These are phyloP conservation scores for Dactylonectria estremocensis DNA, from an alignment of 2,329 filamentous ascomycete genomes.

Conservation along the genomic window DNA sequence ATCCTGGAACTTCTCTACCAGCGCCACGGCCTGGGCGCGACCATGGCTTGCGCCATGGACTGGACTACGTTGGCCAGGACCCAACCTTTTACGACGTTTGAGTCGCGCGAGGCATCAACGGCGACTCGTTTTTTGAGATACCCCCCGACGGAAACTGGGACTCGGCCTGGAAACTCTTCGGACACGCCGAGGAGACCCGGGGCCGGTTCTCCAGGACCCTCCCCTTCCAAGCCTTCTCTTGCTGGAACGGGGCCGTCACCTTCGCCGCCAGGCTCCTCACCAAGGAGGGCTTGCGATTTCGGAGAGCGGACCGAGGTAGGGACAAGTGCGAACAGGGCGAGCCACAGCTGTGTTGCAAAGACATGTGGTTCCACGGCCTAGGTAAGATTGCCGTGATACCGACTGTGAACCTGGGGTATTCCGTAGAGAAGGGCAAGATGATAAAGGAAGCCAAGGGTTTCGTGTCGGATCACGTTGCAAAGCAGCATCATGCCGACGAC, in stretches of 20 bases:
- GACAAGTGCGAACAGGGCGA: constrained; percentile 68
- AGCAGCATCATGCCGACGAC: constrained; percentile 48
- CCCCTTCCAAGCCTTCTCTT: constrained; percentile 72
- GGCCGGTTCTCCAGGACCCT: constrained; percentile 51
- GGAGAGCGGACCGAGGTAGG: constrained; percentile 43
- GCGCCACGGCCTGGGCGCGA: constrained; percentile 59
- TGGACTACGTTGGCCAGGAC: constrained; percentile 63
- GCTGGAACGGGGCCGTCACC: constrained; percentile 70
- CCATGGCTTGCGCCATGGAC: constrained; percentile 72
- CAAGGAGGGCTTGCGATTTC: constrained; percentile 59
- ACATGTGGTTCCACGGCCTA: constrained; percentile 65
- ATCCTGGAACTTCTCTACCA: constrained; percentile 70
- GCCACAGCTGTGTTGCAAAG: constrained; percentile 69
- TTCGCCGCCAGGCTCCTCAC: constrained; percentile 64
- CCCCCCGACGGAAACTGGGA: constrained; percentile 63
- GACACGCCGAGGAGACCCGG: constrained; percentile 59
- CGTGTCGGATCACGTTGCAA: constrained; percentile 52
- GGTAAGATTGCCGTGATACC: constrained; percentile 70
- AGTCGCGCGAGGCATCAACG: constrained; percentile 66
- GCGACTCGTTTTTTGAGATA: constrained; percentile 69
- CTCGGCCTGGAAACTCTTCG: constrained; percentile 61
- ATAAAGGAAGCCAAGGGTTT: constrained; percentile 68
- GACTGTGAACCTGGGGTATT: constrained; percentile 68
- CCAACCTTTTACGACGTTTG: constrained; percentile 71
- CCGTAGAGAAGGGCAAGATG: constrained; percentile 56